phyloP scores from a whole-genome alignment of 164 flowering plant genomes.

The grape (Vitis vinifera) region ASM3070453v1 NC_081811.1:2747001-2747500 shows the following conservation, averaged over 20 bases:
- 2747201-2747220: neutral
- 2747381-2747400: neutral
- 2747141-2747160: neutral
- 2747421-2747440: neutral
- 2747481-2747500: slow-evolving; percentile 16
- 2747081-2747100: no score
- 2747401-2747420: neutral
- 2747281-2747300: neutral
- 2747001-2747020: no score
- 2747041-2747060: no score
- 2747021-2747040: no score
- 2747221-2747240: neutral
- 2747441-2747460: neutral
- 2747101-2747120: no score
- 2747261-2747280: neutral
- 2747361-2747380: no score
- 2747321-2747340: no score
- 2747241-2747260: neutral
- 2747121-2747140: neutral
- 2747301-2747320: neutral
- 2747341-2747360: no score
- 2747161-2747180: no score
- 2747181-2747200: neutral
- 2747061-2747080: no score
- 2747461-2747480: neutral